A percentile compares a stretch with the other conserved stretches of the same genome.
These are phyloP conservation scores for carrot (Daucus carota) DNA, from an alignment of 129 eudicot species.

Conservation along the genomic window DH1_v3.0 NC_030386.2:35059501-35060000, in stretches of 20 bases:
- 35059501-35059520: background rate
- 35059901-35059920: background rate
- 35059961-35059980: background rate
- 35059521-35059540: background rate
- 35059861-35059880: background rate
- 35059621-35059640: slow-evolving; percentile 94
- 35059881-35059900: background rate
- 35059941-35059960: background rate
- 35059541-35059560: background rate
- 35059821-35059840: background rate
- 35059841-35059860: background rate
- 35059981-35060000: background rate
- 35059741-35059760: slow-evolving; percentile 3
- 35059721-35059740: slow-evolving; percentile 85
- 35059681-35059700: slow-evolving; percentile 98
- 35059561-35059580: background rate
- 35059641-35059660: slow-evolving; percentile 78
- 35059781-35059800: background rate
- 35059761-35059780: background rate
- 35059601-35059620: background rate
- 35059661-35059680: slow-evolving; percentile 94
- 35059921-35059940: background rate
- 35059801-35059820: background rate
- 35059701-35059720: slow-evolving; percentile 99
- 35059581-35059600: background rate